phyloP scores from a whole-genome alignment of 768 basidiomycete genomes.

The Amanita fuliginea region DNA sequence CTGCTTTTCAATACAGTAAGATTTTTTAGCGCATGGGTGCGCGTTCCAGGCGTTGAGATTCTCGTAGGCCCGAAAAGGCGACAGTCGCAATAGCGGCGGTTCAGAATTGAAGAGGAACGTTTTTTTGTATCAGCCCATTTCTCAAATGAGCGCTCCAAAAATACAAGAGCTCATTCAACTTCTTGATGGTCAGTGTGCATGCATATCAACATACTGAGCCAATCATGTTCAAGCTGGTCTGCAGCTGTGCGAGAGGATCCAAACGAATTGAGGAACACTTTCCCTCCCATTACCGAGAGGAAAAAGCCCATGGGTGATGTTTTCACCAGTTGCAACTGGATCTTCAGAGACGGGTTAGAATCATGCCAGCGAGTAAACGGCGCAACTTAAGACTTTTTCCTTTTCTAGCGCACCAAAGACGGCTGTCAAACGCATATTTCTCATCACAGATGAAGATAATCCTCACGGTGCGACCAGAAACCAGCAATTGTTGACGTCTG shows the following conservation, averaged over 20 bases:
- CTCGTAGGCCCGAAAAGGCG: slow-evolving; percentile 30
- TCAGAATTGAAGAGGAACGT: slow-evolving; percentile 61
- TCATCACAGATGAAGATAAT: slow-evolving; percentile 86
- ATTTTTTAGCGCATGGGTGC: slow-evolving; percentile 5
- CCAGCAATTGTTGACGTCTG: slow-evolving; percentile 54
- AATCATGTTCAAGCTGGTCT: background rate
- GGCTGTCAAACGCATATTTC: slow-evolving; percentile 85
- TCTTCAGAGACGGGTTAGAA: slow-evolving; percentile 76
- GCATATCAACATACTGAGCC: background rate
- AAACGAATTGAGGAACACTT: slow-evolving; percentile 40
- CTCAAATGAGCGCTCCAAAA: slow-evolving; percentile 67
- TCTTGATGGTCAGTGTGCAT: slow-evolving; percentile 50
- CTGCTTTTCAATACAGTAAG: slow-evolving; percentile 89
- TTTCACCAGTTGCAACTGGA: slow-evolving; percentile 83
- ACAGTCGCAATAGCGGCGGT: slow-evolving; percentile 25
- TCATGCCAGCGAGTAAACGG: background rate
- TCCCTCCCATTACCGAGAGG: slow-evolving; percentile 48
- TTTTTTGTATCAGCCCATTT: slow-evolving; percentile 67
- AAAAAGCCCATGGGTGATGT: slow-evolving; percentile 79
- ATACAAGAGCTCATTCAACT: slow-evolving; percentile 72
- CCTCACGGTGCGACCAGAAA: slow-evolving; percentile 50
- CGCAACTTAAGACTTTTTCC: background rate
- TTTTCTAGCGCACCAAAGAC: slow-evolving; percentile 65
- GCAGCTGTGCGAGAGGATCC: slow-evolving; percentile 61
- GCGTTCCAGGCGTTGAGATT: slow-evolving; percentile 1